Conservation (phyloP, 495 filamentous ascomycete genomes). For the Xylaria scruposa region DNA sequence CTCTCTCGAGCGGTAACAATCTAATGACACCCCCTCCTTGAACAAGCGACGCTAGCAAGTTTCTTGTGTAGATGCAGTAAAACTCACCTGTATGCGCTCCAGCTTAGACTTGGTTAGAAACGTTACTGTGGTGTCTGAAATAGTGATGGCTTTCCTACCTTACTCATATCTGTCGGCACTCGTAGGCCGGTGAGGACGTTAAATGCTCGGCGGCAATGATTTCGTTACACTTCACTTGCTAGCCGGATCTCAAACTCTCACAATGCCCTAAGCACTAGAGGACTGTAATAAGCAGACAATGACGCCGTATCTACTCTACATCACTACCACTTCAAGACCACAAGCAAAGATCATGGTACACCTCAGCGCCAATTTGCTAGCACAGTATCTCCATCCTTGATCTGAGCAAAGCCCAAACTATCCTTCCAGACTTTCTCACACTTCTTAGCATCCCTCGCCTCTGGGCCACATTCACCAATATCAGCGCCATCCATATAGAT, state of each 20-base stretch:
- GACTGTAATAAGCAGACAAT: not conserved
- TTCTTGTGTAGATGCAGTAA: not conserved
- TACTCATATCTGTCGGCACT: too few relatives aligned
- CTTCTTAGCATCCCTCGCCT: conserved; percentile 48
- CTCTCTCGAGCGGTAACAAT: not conserved
- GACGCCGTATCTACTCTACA: not conserved
- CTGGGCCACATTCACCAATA: conserved; percentile 32
- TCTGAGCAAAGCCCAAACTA: conserved; percentile 39
- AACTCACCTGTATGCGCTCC: not conserved
- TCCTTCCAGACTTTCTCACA: conserved; percentile 44
- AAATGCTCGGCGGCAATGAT: not conserved
- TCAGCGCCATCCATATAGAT: conserved; percentile 43
- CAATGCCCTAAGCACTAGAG: not conserved
- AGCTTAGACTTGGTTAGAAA: not conserved
- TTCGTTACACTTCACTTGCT: not conserved
- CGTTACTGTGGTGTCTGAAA: not conserved
- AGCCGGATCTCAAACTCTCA: not conserved
- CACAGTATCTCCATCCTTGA: conserved; percentile 47
- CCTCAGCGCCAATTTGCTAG: conserved; percentile 45
- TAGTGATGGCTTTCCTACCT: not conserved
- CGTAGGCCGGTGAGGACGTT: too few relatives aligned
- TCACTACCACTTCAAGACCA: not conserved
- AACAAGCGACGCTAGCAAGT: not conserved
- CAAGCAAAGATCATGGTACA: not conserved
- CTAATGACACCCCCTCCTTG: not conserved